Conservation (phyloP, 1,284 basidiomycete species). For the Trametes pubescens region DNA sequence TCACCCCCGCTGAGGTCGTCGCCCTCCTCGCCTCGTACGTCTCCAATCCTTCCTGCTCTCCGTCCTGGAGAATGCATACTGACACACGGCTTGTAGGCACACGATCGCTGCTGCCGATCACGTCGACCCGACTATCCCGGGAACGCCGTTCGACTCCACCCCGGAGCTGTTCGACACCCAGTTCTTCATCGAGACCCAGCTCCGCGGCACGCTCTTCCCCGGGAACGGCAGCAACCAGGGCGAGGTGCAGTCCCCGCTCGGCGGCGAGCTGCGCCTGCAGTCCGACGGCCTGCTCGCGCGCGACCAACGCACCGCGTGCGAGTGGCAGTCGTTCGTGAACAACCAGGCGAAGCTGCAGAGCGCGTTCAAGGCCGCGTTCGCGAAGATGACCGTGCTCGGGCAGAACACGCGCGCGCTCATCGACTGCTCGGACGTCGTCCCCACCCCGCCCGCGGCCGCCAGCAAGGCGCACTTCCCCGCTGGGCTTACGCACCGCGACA, state of each 20-base stretch:
- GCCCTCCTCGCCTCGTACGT: constrained; percentile 26
- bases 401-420: constrained; percentile 32
- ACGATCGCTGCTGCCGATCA: constrained; percentile 29
- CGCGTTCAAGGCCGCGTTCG: constrained; percentile 32
- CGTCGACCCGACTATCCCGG: constrained; percentile 30
- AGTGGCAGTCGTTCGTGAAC: constrained; percentile 37
- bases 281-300: constrained; percentile 34
- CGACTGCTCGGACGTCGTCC: constrained; percentile 36
- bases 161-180: constrained; percentile 29
- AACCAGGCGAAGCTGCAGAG: constrained; percentile 1
- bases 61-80: background rate
- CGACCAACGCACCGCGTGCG: constrained; percentile 35
- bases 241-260: constrained; percentile 20
- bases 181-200: constrained; percentile 33
- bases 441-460: constrained; percentile 19
- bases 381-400: constrained; percentile 37
- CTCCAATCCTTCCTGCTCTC: background rate
- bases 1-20: constrained; percentile 29
- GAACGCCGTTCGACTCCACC: constrained; percentile 32
- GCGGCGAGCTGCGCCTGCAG: constrained; percentile 22
- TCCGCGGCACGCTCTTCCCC: constrained; percentile 37
- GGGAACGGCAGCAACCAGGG: constrained; percentile 26
- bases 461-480: constrained; percentile 29
- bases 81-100: constrained; percentile 5
- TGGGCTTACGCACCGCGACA: constrained; percentile 23